These are phyloP conservation scores for Graphilbum sp. DNA, from an alignment of 2,329 filamentous ascomycete species.

Conservation along the genomic window DNA sequence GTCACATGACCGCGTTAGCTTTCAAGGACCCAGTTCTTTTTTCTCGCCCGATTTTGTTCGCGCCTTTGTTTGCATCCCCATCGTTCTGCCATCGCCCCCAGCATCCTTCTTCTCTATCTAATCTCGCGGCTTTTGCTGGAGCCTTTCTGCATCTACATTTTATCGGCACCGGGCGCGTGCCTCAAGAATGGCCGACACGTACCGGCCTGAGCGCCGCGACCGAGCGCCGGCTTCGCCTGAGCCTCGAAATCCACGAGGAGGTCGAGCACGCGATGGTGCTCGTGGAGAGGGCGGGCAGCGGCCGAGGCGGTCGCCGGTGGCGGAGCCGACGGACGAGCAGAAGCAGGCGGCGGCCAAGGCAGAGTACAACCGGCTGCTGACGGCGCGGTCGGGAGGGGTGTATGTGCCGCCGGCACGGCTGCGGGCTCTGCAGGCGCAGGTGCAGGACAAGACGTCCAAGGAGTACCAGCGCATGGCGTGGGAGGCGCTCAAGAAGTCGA, in stretches of 20 bases:
- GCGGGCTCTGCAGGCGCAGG: constrained; percentile 84
- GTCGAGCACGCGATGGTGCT: too few relatives aligned
- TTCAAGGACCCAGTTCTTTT: neutral
- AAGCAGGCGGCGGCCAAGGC: constrained; percentile 81
- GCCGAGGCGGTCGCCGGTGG: constrained; percentile 15
- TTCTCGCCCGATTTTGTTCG: neutral
- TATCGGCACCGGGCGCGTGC: too few relatives aligned
- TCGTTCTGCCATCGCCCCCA: too few relatives aligned
- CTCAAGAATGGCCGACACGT: constrained; percentile 8
- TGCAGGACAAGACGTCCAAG: constrained; percentile 89
- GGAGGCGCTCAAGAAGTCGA: constrained; percentile 97
- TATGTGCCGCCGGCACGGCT: constrained; percentile 90
- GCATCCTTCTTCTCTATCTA: too few relatives aligned
- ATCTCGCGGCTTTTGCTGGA: too few relatives aligned
- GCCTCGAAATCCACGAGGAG: too few relatives aligned
- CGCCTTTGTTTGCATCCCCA: neutral
- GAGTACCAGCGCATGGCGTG: constrained; percentile 98
- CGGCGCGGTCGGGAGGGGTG: constrained; percentile 84
- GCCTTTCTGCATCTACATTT: too few relatives aligned
- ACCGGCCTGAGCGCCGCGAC: constrained; percentile 3
- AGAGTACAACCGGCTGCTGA: constrained; percentile 84
- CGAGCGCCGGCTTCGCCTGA: neutral
- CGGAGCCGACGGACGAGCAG: constrained; percentile 52
- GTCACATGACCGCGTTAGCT: too few relatives aligned
- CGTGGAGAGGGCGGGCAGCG: neutral